These are phyloP conservation scores for Camelina sativa DNA, from an alignment of 345 rosid species.

Conservation along the genomic window DNA sequence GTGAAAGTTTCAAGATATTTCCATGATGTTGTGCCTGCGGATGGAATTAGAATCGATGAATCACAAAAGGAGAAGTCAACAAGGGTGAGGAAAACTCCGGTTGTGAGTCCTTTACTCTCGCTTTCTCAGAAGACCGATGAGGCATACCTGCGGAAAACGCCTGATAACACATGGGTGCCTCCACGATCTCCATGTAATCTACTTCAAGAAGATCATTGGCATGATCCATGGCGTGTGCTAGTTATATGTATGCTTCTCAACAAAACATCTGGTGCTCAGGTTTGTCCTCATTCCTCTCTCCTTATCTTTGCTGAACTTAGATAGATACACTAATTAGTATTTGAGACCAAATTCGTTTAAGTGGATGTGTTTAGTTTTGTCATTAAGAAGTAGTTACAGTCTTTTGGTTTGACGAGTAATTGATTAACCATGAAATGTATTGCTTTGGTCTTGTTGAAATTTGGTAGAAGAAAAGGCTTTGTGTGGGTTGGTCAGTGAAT, in stretches of 20 bases:
- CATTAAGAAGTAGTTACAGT: slow-evolving; percentile 2
- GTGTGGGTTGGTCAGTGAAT: neutral
- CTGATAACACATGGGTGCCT: slow-evolving; percentile 60
- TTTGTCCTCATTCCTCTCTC: slow-evolving; percentile 30
- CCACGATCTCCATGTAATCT: slow-evolving; percentile 57
- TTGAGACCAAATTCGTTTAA: slow-evolving; percentile 6
- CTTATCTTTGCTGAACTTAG: neutral
- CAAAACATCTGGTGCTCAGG: slow-evolving; percentile 65
- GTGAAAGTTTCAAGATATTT: slow-evolving; percentile 49
- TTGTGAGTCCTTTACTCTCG: slow-evolving; percentile 42
- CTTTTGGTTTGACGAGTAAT: neutral
- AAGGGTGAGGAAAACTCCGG: slow-evolving; percentile 33
- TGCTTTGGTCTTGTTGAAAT: slow-evolving; percentile 4
- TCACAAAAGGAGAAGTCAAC: slow-evolving; percentile 24
- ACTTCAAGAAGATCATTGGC: slow-evolving; percentile 64
- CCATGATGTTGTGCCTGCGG: slow-evolving; percentile 19
- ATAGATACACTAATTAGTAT: neutral
- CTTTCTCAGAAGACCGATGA: slow-evolving; percentile 53
- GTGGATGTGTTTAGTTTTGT: slow-evolving; percentile 17
- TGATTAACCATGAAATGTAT: neutral
- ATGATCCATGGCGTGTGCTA: slow-evolving; percentile 74
- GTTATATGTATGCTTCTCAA: slow-evolving; percentile 81
- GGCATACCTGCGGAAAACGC: slow-evolving; percentile 56
- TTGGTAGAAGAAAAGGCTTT: slow-evolving; percentile 5
- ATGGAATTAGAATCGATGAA: neutral